These are phyloP conservation scores for Dactylonectria estremocensis DNA, from an alignment of 2,329 filamentous ascomycete species.

Conservation along the genomic window DNA sequence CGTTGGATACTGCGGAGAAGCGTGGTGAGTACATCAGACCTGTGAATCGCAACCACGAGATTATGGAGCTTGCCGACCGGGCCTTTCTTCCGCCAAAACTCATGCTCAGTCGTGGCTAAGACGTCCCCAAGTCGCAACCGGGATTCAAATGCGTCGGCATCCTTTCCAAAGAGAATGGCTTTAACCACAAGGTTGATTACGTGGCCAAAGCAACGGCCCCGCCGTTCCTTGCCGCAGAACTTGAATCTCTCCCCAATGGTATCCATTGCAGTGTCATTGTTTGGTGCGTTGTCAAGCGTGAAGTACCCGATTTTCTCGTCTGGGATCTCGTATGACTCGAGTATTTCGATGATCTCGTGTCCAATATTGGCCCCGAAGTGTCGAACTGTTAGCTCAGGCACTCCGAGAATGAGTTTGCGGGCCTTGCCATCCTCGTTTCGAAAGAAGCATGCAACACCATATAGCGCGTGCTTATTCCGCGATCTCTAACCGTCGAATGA, in stretches of 20 bases:
- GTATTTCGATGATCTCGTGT: slow-evolving; percentile 17
- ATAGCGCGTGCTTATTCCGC: slow-evolving; percentile 31
- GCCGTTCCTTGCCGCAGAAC: slow-evolving; percentile 19
- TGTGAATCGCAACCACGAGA: slow-evolving; percentile 26
- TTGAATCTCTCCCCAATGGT: slow-evolving; percentile 26
- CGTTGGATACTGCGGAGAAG: slow-evolving; percentile 25
- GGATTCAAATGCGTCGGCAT: slow-evolving; percentile 30
- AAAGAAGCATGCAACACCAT: slow-evolving; percentile 36
- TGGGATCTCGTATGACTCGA: slow-evolving; percentile 21
- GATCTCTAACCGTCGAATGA: slow-evolving; percentile 35
- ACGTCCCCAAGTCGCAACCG: not conserved
- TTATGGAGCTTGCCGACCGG: slow-evolving; percentile 35
- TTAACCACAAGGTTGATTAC: slow-evolving; percentile 33
- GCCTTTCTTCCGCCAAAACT: slow-evolving; percentile 28
- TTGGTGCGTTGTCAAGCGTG: slow-evolving; percentile 35
- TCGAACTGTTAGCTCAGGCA: slow-evolving; percentile 28
- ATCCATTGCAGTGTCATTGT: slow-evolving; percentile 35
- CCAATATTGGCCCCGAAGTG: slow-evolving; percentile 32
- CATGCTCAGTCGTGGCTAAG: slow-evolving; percentile 16
- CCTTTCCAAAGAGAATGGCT: slow-evolving; percentile 32
- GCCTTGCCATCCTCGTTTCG: slow-evolving; percentile 20
- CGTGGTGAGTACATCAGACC: slow-evolving; percentile 26
- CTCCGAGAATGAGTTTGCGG: slow-evolving; percentile 32
- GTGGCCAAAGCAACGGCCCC: slow-evolving; percentile 32
- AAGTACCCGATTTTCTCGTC: too few relatives aligned